phyloP scores from a whole-genome alignment of 805 yeast species.

The Barnettozyma sp. region DNA sequence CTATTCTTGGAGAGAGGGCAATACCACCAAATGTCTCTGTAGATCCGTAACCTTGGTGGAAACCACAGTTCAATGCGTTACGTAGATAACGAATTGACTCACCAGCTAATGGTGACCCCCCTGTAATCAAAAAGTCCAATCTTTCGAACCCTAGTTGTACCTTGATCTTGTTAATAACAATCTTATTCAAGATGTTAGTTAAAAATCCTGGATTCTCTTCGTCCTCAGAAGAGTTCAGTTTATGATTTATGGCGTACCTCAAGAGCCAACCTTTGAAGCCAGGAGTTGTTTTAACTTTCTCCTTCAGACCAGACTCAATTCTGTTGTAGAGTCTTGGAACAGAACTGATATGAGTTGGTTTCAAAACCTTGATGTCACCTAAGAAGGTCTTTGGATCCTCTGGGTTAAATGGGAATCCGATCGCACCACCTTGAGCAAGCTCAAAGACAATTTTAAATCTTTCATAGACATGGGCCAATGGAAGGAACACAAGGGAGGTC shows the following conservation, averaged over 20 bases:
- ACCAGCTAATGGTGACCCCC: slow-evolving; percentile 67
- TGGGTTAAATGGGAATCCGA: slow-evolving; percentile 51
- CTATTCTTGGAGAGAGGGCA: slow-evolving; percentile 37
- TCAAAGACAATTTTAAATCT: slow-evolving; percentile 38
- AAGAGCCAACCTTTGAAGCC: slow-evolving; percentile 38
- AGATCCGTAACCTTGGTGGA: slow-evolving; percentile 69
- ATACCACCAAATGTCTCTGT: slow-evolving; percentile 69
- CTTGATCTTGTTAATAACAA: slow-evolving; percentile 37
- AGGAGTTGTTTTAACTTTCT: slow-evolving; percentile 36
- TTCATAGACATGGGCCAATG: slow-evolving; percentile 55
- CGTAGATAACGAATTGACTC: slow-evolving; percentile 55
- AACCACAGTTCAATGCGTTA: slow-evolving; percentile 49
- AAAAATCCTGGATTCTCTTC: slow-evolving; percentile 31
- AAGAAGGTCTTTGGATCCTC: slow-evolving; percentile 44
- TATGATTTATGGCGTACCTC: slow-evolving; percentile 37
- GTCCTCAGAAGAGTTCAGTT: slow-evolving; percentile 24
- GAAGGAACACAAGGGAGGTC: slow-evolving; percentile 38
- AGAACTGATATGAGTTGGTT: slow-evolving; percentile 46
- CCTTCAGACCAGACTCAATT: slow-evolving; percentile 54
- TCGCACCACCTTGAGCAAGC: slow-evolving; percentile 39
- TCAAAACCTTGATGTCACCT: slow-evolving; percentile 49
- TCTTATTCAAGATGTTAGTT: slow-evolving; percentile 30
- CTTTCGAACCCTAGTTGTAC: slow-evolving; percentile 43
- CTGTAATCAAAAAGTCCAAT: slow-evolving; percentile 36
- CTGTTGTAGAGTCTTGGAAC: slow-evolving; percentile 63